Conservation (phyloP, 257 asterid genomes). For the Marsdenia floribunda region DNA sequence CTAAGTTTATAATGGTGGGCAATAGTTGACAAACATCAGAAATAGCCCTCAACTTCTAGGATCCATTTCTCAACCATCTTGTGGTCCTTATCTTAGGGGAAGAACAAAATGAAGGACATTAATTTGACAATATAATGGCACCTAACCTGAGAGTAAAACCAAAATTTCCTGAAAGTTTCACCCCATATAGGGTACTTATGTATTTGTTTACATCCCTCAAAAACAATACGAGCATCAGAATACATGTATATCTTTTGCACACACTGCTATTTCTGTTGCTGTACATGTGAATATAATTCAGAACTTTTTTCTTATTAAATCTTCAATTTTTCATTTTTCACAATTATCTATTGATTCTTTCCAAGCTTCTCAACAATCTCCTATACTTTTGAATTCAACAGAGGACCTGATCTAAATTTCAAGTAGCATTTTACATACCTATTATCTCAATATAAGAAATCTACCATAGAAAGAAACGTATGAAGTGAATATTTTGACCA, state of each 20-base stretch:
- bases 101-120: too few relatives aligned
- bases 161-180: not conserved
- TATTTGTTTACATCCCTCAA: not conserved
- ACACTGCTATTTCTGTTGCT: not conserved
- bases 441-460: not conserved
- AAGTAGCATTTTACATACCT: not conserved
- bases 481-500: not conserved
- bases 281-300: not conserved
- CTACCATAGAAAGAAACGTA: not conserved
- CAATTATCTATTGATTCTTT: not conserved
- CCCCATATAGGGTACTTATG: not conserved
- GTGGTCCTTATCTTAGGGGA: not conserved
- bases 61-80: not conserved
- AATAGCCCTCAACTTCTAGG: not conserved
- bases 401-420: not conserved
- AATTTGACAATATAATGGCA: not conserved
- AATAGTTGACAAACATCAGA: too few relatives aligned
- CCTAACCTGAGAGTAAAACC: not conserved
- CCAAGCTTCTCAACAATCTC: not conserved
- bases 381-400: not conserved
- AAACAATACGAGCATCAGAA: not conserved
- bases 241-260: not conserved
- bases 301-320: not conserved
- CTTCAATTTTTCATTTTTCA: not conserved
- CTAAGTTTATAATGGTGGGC: too few relatives aligned